phyloP scores from a whole-genome alignment of 2,329 filamentous ascomycete species.

The Clarireedia monteithiana region DNA sequence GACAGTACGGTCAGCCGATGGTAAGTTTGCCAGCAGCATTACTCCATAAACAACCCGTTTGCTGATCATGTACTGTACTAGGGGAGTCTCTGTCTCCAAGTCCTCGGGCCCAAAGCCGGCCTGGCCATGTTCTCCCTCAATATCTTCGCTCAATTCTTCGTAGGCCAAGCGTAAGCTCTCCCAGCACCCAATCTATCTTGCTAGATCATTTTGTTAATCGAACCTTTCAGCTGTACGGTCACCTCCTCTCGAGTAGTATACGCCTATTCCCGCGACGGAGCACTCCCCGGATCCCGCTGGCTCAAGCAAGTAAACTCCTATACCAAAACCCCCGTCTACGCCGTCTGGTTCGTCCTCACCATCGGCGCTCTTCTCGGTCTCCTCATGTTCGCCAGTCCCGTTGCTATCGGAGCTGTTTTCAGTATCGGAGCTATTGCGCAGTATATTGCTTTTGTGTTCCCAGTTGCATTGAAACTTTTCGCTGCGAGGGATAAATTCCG shows the following conservation, averaged over 20 bases:
- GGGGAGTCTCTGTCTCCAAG: slow-evolving; percentile 53
- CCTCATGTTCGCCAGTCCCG: slow-evolving; percentile 55
- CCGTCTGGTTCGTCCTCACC: slow-evolving; percentile 57
- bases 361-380: slow-evolving; percentile 54
- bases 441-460: slow-evolving; percentile 53
- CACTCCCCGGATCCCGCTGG: slow-evolving; percentile 52
- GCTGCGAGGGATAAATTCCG: slow-evolving; percentile 57
- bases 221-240: slow-evolving; percentile 23
- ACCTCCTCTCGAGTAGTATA: slow-evolving; percentile 63
- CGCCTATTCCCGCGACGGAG: slow-evolving; percentile 65
- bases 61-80: slow-evolving; percentile 20
- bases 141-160: slow-evolving; percentile 61
- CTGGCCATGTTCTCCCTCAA: slow-evolving; percentile 57
- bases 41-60: neutral
- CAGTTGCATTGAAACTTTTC: slow-evolving; percentile 50
- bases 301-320: slow-evolving; percentile 52
- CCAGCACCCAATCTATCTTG: fast-evolving
- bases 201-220: too few relatives aligned
- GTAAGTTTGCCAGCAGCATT: slow-evolving; percentile 30
- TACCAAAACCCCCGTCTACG: slow-evolving; percentile 62
- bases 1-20: slow-evolving; percentile 61
- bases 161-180: slow-evolving; percentile 53
- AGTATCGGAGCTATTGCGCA: slow-evolving; percentile 62
- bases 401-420: slow-evolving; percentile 61
- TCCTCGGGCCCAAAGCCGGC: slow-evolving; percentile 51